Evolutionary conservation across 78 protist genomes (phyloP).

Genomic region (Dictyostelium purpureum): DNA sequence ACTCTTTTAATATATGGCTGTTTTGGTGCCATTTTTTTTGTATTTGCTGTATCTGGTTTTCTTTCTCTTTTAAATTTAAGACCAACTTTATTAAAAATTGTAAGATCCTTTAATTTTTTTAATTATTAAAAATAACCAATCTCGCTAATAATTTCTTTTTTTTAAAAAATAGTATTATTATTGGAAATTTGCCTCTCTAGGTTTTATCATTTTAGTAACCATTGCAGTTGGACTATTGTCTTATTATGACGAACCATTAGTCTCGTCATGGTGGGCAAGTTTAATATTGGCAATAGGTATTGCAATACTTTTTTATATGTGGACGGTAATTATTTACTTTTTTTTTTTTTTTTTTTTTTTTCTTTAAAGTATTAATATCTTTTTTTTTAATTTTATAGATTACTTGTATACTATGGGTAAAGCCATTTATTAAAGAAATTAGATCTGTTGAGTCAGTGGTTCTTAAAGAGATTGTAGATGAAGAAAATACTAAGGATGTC

Average conservation of each 20-base stretch:
- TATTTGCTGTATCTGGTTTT: not conserved
- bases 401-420: slow-evolving; percentile 30
- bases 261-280: slow-evolving; percentile 16
- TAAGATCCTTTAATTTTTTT: not conserved
- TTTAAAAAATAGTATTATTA: slow-evolving; percentile 14
- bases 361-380: not conserved
- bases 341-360: not conserved
- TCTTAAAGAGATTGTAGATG: slow-evolving; percentile 30
- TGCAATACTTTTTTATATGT: slow-evolving; percentile 8
- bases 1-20: slow-evolving; percentile 21
- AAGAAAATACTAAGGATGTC: slow-evolving; percentile 14
- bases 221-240: slow-evolving; percentile 37
- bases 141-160: not conserved
- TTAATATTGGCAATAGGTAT: slow-evolving; percentile 20
- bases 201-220: not conserved
- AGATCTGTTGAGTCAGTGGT: not conserved
- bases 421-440: slow-evolving; percentile 16
- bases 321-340: not conserved
- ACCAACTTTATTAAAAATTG: slow-evolving; percentile 3
- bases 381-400: not conserved
- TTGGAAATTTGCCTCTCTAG: slow-evolving; percentile 37
- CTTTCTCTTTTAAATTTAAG: not conserved
- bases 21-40: slow-evolving; percentile 5
- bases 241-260: not conserved
- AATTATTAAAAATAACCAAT: not conserved